Percentiles rank a stretch among this genome's conserved stretches.
Evolutionary conservation across 306 rosid species (phyloP).

Genomic region (Argentina anserina): DNA sequence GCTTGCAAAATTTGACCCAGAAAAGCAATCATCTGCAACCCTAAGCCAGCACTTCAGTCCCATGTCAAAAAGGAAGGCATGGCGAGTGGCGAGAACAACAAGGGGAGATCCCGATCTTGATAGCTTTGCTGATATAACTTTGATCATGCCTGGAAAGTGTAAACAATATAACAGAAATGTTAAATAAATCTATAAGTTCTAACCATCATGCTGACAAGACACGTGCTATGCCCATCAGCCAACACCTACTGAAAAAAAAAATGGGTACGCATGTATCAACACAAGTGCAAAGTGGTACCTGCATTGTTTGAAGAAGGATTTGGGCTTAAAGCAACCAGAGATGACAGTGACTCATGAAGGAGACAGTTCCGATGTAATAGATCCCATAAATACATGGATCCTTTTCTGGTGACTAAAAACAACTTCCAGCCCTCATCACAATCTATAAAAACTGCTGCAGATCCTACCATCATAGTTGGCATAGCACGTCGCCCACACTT

Average conservation of each 20-base stretch:
- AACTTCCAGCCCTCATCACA: slow-evolving; percentile 89
- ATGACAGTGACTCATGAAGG: slow-evolving; percentile 75
- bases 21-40: slow-evolving; percentile 97
- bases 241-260: neutral
- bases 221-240: neutral
- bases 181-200: neutral
- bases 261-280: neutral
- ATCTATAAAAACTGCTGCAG: slow-evolving; percentile 85
- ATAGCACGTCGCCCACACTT: slow-evolving; percentile 87
- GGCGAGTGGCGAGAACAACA: slow-evolving; percentile 82
- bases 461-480: slow-evolving; percentile 90
- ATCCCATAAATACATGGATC: slow-evolving; percentile 85
- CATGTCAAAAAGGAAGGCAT: slow-evolving; percentile 87
- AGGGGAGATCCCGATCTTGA: slow-evolving; percentile 76
- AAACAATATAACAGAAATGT: neutral
- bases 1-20: slow-evolving; percentile 94
- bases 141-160: slow-evolving; percentile 54
- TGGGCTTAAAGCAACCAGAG: slow-evolving; percentile 58
- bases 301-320: slow-evolving; percentile 56
- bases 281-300: slow-evolving; percentile 39
- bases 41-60: slow-evolving; percentile 94
- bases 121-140: slow-evolving; percentile 78
- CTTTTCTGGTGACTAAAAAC: slow-evolving; percentile 85
- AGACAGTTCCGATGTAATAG: slow-evolving; percentile 67
- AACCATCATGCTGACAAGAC: slow-evolving; percentile 5